A percentile compares a stretch with the other conserved stretches of the same genome.
These are phyloP conservation scores for Didymella keratinophila DNA, from an alignment of 2,329 filamentous ascomycete species.

Conservation along the genomic window DNA sequence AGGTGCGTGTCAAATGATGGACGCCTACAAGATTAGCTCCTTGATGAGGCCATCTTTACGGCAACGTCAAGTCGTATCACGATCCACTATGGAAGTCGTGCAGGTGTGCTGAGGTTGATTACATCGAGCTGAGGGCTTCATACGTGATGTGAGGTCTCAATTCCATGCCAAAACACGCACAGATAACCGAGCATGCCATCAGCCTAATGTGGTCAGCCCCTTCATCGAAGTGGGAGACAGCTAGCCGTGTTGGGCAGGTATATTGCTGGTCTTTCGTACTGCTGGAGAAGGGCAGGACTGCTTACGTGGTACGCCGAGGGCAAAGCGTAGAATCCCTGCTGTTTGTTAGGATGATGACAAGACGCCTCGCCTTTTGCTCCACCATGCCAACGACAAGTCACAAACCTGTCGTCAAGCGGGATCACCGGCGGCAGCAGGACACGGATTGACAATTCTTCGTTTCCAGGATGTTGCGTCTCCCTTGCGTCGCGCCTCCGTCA, in stretches of 20 bases:
- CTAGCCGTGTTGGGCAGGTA: slow-evolving; percentile 15
- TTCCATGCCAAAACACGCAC: slow-evolving; percentile 18
- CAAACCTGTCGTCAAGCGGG: slow-evolving; percentile 27
- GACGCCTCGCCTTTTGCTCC: slow-evolving; percentile 24
- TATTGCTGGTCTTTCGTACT: slow-evolving; percentile 14
- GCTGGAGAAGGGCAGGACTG: slow-evolving; percentile 13
- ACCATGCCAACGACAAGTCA: slow-evolving; percentile 21
- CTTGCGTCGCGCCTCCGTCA: slow-evolving; percentile 39
- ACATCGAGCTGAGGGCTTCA: slow-evolving; percentile 14
- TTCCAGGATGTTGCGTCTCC: slow-evolving; percentile 35
- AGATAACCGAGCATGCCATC: slow-evolving; percentile 22
- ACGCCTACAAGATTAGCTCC: slow-evolving; percentile 15
- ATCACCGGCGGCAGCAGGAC: slow-evolving; percentile 36
- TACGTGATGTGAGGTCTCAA: slow-evolving; percentile 18
- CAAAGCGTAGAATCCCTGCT: slow-evolving; percentile 17
- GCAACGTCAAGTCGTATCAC: slow-evolving; percentile 18
- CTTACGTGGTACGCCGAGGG: slow-evolving; percentile 18
- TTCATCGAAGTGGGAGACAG: slow-evolving; percentile 7
- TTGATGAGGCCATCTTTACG: slow-evolving; percentile 25
- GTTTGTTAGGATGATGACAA: slow-evolving; percentile 21
- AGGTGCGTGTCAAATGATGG: slow-evolving; percentile 18
- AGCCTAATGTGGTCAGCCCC: slow-evolving; percentile 23
- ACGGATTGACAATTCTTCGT: slow-evolving; percentile 31
- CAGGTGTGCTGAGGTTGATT: slow-evolving; percentile 14
- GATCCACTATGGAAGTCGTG: slow-evolving; percentile 18